A percentile compares a stretch with the other conserved stretches of the same genome.
phyloP scores from a whole-genome alignment of 129 eudicot genomes.

The sunflower (Helianthus annuus) region DNA sequence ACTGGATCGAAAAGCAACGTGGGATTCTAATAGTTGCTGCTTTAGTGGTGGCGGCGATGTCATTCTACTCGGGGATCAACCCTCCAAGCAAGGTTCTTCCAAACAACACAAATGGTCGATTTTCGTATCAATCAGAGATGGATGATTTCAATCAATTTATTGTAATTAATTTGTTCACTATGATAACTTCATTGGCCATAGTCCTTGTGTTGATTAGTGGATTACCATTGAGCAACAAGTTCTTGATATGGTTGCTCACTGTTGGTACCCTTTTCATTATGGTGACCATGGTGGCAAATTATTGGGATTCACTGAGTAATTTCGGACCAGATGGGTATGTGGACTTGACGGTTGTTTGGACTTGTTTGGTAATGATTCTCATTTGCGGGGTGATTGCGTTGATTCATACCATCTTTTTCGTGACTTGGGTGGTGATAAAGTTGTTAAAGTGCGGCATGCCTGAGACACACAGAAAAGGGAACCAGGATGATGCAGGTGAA shows the following conservation, averaged over 20 bases:
- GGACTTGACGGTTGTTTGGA: conserved; percentile 6
- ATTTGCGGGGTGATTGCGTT: conserved; percentile 29
- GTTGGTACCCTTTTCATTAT: conserved; percentile 20
- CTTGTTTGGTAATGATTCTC: conserved; percentile 28
- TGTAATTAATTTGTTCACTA: conserved; percentile 14
- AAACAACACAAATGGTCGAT: conserved; percentile 9
- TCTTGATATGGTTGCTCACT: conserved; percentile 33
- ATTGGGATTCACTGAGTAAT: conserved; percentile 6
- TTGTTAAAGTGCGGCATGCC: conserved; percentile 5
- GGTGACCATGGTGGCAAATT: conserved; percentile 24
- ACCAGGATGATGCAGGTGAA: not conserved
- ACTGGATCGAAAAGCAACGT: conserved; percentile 32
- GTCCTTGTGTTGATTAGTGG: conserved; percentile 32
- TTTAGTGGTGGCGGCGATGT: conserved; percentile 19
- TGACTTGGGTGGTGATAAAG: conserved; percentile 27
- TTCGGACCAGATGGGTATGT: conserved; percentile 31
- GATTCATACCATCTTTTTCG: conserved; percentile 29
- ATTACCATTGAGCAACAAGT: conserved; percentile 25
- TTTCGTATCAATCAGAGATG: conserved; percentile 14
- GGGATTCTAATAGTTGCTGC: conserved; percentile 27
- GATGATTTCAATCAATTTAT: conserved; percentile 21
- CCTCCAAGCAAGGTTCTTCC: conserved; percentile 23
- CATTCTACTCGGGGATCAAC: conserved; percentile 22
- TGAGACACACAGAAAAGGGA: not conserved
- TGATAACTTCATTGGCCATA: conserved; percentile 23